Evolutionary conservation across 1,284 basidiomycete species (phyloP), one percentile per base, ranked within the genome.

Genomic region (Ustilago hordei): DNA sequence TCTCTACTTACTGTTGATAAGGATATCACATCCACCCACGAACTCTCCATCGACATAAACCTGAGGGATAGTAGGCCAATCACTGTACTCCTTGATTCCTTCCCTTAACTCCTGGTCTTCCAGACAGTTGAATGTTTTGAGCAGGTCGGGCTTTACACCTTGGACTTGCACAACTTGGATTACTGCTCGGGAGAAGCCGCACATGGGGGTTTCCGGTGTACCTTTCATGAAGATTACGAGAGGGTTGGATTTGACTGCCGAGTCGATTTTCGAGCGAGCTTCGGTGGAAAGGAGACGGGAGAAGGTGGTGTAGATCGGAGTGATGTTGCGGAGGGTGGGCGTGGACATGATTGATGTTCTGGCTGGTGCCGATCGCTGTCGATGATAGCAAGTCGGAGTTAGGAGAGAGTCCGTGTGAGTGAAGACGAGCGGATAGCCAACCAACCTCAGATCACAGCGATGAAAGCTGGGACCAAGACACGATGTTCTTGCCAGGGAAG

Each of bases 61-160:
- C 87, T 99, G 96, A 12, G 97, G 97, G 78, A 99, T 92, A 19
- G 96, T 99, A 17, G 96, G 96, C 96, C 96, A 99, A 43, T 83
- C 93, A 54, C 94, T 96, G 87, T 94, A 98, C 87, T 98, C 95
- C 88, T 99, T 98, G 86, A 98, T 96, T 4, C 91, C 91, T 82
- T 87, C 90, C 70, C 94, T 88, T 58, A 96, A 88, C 82, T 98
- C 94, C 48, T 89, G 87, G 86, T 99, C 95, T 84, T 91, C 93
- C 64, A 98, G 88, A 55, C 95, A 93, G 86, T 98, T 93, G 87
- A 92, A 98, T 7, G 94, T 92, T 41, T 75, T 78, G 7, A 85
- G 45, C 19, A 69, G 58, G 11, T 81, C 78, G 6, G 77, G 75
- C 48, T 83, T 92, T 90, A 98, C 94, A 41, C 92, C 92, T 70